Percentiles rank a stretch among this genome's conserved stretches.
Conservation (phyloP, 768 basidiomycete genomes). For the Leccinum imitatum region DNA sequence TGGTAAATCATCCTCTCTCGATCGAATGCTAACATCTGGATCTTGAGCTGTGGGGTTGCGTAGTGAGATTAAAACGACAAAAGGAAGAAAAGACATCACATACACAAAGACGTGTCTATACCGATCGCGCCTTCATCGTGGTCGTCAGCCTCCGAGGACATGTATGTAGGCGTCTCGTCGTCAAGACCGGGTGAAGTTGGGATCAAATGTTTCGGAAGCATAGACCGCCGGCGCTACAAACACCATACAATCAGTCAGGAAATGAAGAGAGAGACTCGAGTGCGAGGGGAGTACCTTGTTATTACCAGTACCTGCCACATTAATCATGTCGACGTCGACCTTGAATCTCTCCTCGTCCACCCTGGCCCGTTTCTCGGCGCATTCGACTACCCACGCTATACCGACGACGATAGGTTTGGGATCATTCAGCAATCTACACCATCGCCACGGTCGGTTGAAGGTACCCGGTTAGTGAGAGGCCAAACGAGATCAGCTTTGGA, state of each 20-base stretch:
- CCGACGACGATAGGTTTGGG: conserved; percentile 75
- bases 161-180: conserved; percentile 8
- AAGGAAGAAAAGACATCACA: conserved; percentile 7
- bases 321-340: conserved; percentile 58
- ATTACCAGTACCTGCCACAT: conserved; percentile 52
- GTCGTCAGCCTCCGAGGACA: conserved; percentile 30
- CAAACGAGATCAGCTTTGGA: no score
- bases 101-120: conserved; percentile 24
- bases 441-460: background rate
- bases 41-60: conserved; percentile 20
- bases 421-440: conserved; percentile 55
- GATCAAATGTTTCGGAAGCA: conserved; percentile 60
- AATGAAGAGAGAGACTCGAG: background rate
- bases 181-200: conserved; percentile 25
- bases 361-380: conserved; percentile 62
- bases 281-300: conserved; percentile 52
- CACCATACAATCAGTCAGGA: background rate
- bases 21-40: conserved; percentile 22
- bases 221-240: conserved; percentile 66
- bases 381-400: conserved; percentile 88
- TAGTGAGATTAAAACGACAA: conserved; percentile 12
- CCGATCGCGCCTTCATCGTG: conserved; percentile 33
- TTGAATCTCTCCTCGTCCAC: conserved; percentile 67
- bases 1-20: conserved; percentile 55
- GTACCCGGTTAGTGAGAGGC: no score